Conservation (phyloP, 192 early-diverging fungal species). For the Gonapodya prolifera region DNA sequence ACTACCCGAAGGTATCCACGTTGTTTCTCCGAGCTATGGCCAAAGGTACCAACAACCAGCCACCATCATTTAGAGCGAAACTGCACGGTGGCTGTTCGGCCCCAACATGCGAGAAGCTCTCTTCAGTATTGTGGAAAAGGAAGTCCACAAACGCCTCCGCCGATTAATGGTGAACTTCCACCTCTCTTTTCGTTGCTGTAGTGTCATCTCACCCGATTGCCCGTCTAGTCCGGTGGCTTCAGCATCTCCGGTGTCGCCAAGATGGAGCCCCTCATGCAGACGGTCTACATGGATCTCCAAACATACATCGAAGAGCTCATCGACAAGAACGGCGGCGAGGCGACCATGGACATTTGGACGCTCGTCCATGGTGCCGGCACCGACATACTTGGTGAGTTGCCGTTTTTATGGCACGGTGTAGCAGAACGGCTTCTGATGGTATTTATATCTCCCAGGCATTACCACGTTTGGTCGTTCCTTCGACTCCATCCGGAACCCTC, state of each 20-base stretch:
- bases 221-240: background rate
- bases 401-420: background rate
- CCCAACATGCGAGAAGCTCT: background rate
- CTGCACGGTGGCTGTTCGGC: background rate
- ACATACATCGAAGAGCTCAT: background rate
- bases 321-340: background rate
- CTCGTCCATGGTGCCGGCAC: background rate
- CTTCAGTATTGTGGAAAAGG: background rate
- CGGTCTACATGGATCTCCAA: background rate
- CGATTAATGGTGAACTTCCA: background rate
- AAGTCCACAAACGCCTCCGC: background rate
- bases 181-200: background rate
- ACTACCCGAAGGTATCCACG: slow-evolving; percentile 2
- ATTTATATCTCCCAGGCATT: background rate
- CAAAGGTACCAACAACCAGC: background rate
- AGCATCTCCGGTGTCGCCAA: background rate
- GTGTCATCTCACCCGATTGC: background rate
- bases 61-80: background rate
- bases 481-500: background rate
- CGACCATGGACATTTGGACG: background rate
- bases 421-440: background rate
- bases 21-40: background rate
- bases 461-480: background rate
- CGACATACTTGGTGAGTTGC: background rate
- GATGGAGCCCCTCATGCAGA: slow-evolving; percentile 1